Evolutionary conservation across 2,329 filamentous ascomycete genomes (phyloP), one percentile per base, ranked within the genome.

Genomic region (Aureobasidium mangrovei): DNA sequence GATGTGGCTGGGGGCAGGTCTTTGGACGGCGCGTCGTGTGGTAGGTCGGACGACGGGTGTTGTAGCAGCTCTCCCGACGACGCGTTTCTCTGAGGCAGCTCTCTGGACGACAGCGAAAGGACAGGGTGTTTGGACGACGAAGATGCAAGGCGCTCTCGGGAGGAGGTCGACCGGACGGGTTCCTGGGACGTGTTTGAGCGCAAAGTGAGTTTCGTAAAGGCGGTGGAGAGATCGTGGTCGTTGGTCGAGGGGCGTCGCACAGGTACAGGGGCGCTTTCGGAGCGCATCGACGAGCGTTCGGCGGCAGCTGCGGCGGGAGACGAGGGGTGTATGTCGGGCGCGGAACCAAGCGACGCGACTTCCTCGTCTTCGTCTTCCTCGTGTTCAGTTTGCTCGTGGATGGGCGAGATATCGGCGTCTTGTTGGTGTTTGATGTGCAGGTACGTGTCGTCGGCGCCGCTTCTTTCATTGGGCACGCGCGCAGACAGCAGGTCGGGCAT

Each of bases 381-480:
- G 4, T 61, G 54, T 38, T 67, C 61, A n/a, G 61, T 51, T 4
- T 61, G 63, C 29, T 60, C 63, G 61, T 31, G 65, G 26, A 55
- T 47, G 31, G 53, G 39, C 10, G 44, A 29, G 4, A 53, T 45
- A 41, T 45, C 49, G 26, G 26, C 32, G 44, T 42, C 53, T 43
- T 29, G 38, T 7, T 52, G 41, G 10, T 51, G 51, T 47, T 62
- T 64, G 42, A 67, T 53, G 54, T 66, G 63, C 35, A 75, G 56
- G 59, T 73, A 75, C 24, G 73, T 76, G 57, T 76, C 73, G 61
- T 76, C 73, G 8, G 61, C 67, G 39, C 73, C 73, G 7, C 60
- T 41, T 31, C 58, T 52, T 9, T 59, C 58, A 38, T 54, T 61
- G 5, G 66, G 59, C 2, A 76, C 76, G 2, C 73, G 70, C 36